These are phyloP conservation scores for Castanea mollissima DNA, from an alignment of 306 rosid genomes.

Conservation along the genomic window DNA sequence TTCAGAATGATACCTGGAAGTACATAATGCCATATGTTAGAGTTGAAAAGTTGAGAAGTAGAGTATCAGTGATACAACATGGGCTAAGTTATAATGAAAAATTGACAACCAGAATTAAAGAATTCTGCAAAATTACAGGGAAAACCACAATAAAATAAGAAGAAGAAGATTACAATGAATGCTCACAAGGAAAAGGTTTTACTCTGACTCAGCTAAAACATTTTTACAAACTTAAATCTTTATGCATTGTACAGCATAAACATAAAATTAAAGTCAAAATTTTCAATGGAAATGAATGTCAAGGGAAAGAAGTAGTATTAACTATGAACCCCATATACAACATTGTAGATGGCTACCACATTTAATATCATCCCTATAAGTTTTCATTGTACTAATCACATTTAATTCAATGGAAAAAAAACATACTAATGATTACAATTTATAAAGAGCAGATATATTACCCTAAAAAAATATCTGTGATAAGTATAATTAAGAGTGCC, in stretches of 20 bases:
- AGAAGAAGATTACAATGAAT: background rate
- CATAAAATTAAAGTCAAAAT: background rate
- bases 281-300: background rate
- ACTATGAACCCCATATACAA: background rate
- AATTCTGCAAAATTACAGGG: background rate
- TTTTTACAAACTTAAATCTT: background rate
- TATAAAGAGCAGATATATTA: constrained; percentile 37
- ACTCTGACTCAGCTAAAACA: background rate
- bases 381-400: background rate
- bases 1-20: constrained; percentile 95
- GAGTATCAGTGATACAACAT: constrained; percentile 13
- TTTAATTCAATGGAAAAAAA: background rate
- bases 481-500: constrained; percentile 83
- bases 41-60: background rate
- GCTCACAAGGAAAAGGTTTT: background rate
- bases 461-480: constrained; percentile 95
- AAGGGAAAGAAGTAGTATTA: background rate
- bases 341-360: background rate
- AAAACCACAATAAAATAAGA: background rate
- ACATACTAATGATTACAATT: background rate
- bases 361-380: background rate
- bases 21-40: background rate
- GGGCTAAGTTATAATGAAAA: background rate
- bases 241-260: background rate
- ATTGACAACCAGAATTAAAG: background rate